Percentiles rank a stretch among this genome's conserved stretches.
Conservation (phyloP, 2,329 filamentous ascomycete genomes). For the Aureobasidium lini region DNA sequence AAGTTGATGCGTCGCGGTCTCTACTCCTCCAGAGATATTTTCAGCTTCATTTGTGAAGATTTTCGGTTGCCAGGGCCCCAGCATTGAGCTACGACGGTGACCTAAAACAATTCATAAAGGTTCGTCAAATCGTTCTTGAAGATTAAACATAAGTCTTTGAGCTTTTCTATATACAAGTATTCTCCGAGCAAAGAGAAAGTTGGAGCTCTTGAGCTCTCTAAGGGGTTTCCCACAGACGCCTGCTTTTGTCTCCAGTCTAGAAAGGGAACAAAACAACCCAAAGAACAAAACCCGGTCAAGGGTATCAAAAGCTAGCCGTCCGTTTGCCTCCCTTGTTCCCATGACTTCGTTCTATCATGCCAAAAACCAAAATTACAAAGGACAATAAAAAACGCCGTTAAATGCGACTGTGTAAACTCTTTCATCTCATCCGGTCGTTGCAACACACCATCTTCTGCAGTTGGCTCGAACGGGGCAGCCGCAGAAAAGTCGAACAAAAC, state of each 20-base stretch:
- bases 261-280: too few species aligned
- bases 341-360: conserved; percentile 8
- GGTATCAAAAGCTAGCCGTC: background rate
- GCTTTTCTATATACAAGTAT: conserved; percentile 3
- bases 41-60: too few species aligned
- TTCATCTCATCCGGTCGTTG: background rate
- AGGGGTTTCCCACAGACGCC: background rate
- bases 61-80: too few species aligned
- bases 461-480: background rate
- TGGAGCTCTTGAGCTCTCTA: background rate
- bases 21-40: too few species aligned
- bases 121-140: background rate
- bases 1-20: too few species aligned
- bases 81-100: too few species aligned
- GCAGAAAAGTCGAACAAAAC: background rate
- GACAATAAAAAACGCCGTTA: background rate
- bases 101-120: too few species aligned
- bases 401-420: background rate
- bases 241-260: background rate
- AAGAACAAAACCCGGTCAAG: background rate
- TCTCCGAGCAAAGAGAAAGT: background rate
- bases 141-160: conserved; percentile 1
- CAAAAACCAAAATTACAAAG: conserved; percentile 5
- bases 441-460: background rate
- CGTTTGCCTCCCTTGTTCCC: background rate